A percentile compares a stretch with the other conserved stretches of the same genome.
Conservation (phyloP, 768 basidiomycete species). For the Lactifluus hygrophoroides region DNA sequence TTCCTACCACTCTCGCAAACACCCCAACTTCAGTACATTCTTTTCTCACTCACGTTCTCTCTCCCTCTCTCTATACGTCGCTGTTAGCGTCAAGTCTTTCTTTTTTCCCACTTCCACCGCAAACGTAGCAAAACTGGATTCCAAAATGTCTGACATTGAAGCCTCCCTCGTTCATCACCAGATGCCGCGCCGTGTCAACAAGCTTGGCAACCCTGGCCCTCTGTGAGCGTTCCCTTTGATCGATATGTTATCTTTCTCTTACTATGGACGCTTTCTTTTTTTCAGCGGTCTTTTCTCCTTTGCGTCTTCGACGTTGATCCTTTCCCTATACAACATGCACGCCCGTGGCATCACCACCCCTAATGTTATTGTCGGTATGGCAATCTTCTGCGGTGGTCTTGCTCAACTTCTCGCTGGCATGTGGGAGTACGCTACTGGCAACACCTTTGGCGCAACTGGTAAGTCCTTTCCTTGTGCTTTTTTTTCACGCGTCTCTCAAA, state of each 20-base stretch:
- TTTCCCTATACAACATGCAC: slow-evolving; percentile 64
- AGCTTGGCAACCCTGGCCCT: slow-evolving; percentile 27
- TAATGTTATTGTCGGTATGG: slow-evolving; percentile 82
- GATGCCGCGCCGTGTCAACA: background rate
- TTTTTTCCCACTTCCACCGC: background rate
- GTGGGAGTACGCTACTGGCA: slow-evolving; percentile 56
- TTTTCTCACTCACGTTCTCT: background rate
- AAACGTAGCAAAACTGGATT: background rate
- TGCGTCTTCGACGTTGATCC: slow-evolving; percentile 74
- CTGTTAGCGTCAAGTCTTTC: background rate
- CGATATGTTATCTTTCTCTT: slow-evolving; percentile 1
- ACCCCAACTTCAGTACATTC: no score
- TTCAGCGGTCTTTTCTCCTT: slow-evolving; percentile 71
- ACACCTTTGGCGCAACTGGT: slow-evolving; percentile 68
- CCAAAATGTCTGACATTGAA: slow-evolving; percentile 9
- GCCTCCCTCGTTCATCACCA: background rate
- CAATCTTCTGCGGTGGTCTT: slow-evolving; percentile 75
- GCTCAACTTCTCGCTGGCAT: slow-evolving; percentile 83
- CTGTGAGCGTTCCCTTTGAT: slow-evolving; percentile 32
- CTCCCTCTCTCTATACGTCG: background rate
- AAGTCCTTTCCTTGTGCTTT: slow-evolving; percentile 23
- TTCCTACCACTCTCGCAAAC: no score
- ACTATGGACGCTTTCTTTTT: slow-evolving; percentile 45
- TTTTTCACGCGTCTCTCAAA: background rate
- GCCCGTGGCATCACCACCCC: slow-evolving; percentile 45